phyloP scores from a whole-genome alignment of 2,329 filamentous ascomycete genomes.

The Cercospora brassicicola region DNA sequence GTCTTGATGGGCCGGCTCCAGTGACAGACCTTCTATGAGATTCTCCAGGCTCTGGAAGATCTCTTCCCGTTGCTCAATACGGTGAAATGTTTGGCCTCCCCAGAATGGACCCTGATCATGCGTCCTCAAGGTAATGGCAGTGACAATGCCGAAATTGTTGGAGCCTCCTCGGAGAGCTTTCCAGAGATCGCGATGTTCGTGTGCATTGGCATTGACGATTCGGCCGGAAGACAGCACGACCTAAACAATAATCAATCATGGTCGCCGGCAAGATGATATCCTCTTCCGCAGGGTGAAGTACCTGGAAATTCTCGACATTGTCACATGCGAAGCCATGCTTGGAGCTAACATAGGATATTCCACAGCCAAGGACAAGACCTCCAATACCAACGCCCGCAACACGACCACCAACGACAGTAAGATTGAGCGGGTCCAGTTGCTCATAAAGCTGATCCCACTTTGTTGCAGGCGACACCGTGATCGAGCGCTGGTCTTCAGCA shows the following conservation, averaged over 20 bases:
- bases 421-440: conserved; percentile 16
- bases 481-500: conserved; percentile 9
- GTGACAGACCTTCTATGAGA: not conserved
- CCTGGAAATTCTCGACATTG: conserved; percentile 28
- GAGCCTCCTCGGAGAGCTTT: conserved; percentile 24
- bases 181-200: conserved; percentile 25
- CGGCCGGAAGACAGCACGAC: conserved; percentile 29
- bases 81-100: conserved; percentile 23
- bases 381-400: conserved; percentile 32
- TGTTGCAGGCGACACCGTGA: conserved; percentile 17
- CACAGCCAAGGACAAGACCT: conserved; percentile 26
- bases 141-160: conserved; percentile 31
- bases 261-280: too few species aligned
- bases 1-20: not conserved
- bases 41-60: not conserved
- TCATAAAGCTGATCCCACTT: conserved; percentile 23
- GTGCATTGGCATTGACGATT: conserved; percentile 30
- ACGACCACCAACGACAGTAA: conserved; percentile 27
- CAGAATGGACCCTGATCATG: conserved; percentile 23
- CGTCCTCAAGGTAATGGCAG: conserved; percentile 20
- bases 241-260: conserved; percentile 11
- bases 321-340: conserved; percentile 17
- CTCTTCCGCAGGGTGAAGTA: too few species aligned
- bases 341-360: not conserved
- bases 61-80: not conserved